These are phyloP conservation scores for Sugiyamaella marilandica DNA, from an alignment of 805 yeast species.

Conservation along the genomic window DNA sequence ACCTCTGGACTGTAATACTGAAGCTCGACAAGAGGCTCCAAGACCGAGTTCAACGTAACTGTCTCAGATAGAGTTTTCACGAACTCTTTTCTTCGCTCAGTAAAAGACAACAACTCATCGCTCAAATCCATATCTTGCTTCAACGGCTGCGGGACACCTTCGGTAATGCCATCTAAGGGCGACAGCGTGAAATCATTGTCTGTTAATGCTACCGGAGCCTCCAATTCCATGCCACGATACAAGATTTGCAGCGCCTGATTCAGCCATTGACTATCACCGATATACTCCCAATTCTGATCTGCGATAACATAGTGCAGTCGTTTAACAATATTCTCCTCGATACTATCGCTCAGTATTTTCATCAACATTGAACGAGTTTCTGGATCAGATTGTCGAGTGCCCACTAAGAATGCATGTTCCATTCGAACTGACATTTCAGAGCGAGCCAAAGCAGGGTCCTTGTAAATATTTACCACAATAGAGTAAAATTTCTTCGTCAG, in stretches of 20 bases:
- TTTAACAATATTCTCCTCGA: constrained; percentile 73
- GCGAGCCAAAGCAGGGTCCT: constrained; percentile 67
- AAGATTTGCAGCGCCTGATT: constrained; percentile 87
- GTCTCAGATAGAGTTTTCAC: constrained; percentile 31
- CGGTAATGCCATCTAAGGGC: constrained; percentile 22
- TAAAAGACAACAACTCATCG: constrained; percentile 20
- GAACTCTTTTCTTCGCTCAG: constrained; percentile 29
- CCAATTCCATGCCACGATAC: constrained; percentile 67
- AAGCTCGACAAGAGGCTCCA: constrained; percentile 70
- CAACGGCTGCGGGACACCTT: background rate
- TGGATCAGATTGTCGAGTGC: constrained; percentile 79
- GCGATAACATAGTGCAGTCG: constrained; percentile 81
- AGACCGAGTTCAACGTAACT: constrained; percentile 53
- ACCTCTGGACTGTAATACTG: constrained; percentile 78
- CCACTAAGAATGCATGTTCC: constrained; percentile 95
- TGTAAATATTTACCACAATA: constrained; percentile 82
- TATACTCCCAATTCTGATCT: constrained; percentile 95
- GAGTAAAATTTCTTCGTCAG: constrained; percentile 74
- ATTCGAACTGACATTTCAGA: constrained; percentile 88
- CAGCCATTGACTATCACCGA: constrained; percentile 91
- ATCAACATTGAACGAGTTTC: constrained; percentile 70
- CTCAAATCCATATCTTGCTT: background rate
- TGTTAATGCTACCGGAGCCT: constrained; percentile 43
- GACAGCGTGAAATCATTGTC: constrained; percentile 39
- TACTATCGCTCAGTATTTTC: constrained; percentile 69